Evolutionary conservation across 768 basidiomycete genomes (phyloP).

Genomic region (Suillus spraguei): DNA sequence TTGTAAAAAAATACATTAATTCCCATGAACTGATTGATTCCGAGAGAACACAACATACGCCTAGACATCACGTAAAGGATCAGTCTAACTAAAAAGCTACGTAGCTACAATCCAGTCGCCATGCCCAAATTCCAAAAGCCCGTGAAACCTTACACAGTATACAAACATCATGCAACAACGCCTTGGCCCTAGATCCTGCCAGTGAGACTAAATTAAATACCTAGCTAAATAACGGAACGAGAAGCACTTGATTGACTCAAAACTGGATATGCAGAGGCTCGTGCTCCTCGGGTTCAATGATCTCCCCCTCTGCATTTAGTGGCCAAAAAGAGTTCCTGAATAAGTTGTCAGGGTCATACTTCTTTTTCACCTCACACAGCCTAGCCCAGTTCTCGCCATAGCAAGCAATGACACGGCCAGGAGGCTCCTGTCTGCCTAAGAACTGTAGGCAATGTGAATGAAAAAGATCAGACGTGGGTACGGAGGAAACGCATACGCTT

Average conservation of each 20-base stretch:
- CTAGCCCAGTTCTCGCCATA: constrained; percentile 78
- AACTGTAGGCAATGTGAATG: constrained; percentile 48
- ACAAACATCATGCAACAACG: neutral
- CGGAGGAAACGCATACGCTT: constrained; percentile 56
- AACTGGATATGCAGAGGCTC: constrained; percentile 49
- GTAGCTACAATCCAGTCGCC: neutral
- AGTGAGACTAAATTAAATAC: neutral
- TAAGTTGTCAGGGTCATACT: constrained; percentile 75
- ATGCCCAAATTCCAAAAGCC: neutral
- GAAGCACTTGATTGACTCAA: constrained; percentile 14
- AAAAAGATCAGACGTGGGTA: constrained; percentile 4
- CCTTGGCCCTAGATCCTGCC: neutral
- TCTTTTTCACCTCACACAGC: constrained; percentile 68
- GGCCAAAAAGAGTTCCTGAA: constrained; percentile 87
- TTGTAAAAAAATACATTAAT: neutral
- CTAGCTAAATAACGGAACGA: neutral
- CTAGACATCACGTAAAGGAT: neutral
- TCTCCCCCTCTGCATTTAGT: constrained; percentile 56
- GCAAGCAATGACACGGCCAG: constrained; percentile 62
- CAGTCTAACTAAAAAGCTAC: neutral
- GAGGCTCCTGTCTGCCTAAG: constrained; percentile 69
- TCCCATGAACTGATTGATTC: neutral
- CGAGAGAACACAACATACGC: neutral
- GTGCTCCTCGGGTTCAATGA: constrained; percentile 56
- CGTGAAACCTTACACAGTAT: neutral